Conservation (phyloP, 352 stramenopile genomes). For the Phytophthora pisi region DNA sequence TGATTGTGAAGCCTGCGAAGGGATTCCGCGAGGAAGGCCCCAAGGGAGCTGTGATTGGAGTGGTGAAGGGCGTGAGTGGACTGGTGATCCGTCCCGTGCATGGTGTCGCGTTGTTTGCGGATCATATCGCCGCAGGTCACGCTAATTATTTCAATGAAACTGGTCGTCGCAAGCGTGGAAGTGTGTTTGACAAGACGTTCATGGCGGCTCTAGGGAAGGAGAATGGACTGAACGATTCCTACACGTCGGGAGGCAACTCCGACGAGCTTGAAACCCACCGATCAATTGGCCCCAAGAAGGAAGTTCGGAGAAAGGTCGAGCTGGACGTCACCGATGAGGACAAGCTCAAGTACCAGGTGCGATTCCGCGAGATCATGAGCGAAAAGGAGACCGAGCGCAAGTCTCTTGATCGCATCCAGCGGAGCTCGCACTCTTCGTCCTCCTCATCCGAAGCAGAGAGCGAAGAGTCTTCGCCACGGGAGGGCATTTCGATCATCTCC, state of each 20-base stretch:
- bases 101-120: slow-evolving; percentile 52
- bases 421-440: slow-evolving; percentile 20
- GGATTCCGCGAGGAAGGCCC: slow-evolving; percentile 57
- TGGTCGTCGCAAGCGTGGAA: slow-evolving; percentile 32
- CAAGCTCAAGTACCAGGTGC: slow-evolving; percentile 29
- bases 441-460: slow-evolving; percentile 21
- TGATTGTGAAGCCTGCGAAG: slow-evolving; percentile 48
- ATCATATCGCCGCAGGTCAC: slow-evolving; percentile 52
- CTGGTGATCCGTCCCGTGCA: slow-evolving; percentile 52
- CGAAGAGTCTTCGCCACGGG: slow-evolving; percentile 19
- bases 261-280: slow-evolving; percentile 36
- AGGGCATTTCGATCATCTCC: slow-evolving; percentile 25
- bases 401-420: slow-evolving; percentile 23
- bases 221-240: slow-evolving; percentile 29
- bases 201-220: slow-evolving; percentile 42
- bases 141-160: slow-evolving; percentile 42
- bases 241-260: slow-evolving; percentile 22
- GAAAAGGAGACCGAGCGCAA: slow-evolving; percentile 24
- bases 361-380: slow-evolving; percentile 34
- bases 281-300: slow-evolving; percentile 27
- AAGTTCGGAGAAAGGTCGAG: slow-evolving; percentile 31
- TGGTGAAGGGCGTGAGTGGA: slow-evolving; percentile 47
- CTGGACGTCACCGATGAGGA: slow-evolving; percentile 30
- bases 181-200: slow-evolving; percentile 47
- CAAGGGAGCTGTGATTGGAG: slow-evolving; percentile 52